Percentiles rank a stretch among this genome's conserved stretches.
These are phyloP conservation scores for Boletus bicolor DNA, from an alignment of 768 basidiomycete genomes.

Conservation along the genomic window DNA sequence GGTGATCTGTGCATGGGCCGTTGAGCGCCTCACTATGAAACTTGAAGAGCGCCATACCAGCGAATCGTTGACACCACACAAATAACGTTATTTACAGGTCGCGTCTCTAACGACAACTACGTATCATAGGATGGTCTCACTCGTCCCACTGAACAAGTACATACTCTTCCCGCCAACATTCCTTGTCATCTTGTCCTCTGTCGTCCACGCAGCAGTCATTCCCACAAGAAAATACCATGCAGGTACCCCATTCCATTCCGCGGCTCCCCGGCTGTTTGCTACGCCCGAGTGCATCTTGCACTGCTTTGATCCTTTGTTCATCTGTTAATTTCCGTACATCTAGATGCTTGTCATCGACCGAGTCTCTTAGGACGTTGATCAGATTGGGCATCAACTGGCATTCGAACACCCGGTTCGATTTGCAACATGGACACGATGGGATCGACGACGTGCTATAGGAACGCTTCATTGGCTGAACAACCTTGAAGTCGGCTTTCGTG, in stretches of 20 bases:
- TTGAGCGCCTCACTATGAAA: slow-evolving; percentile 22
- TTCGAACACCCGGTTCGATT: slow-evolving; percentile 73
- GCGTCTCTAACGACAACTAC: slow-evolving; percentile 1
- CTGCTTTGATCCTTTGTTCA: slow-evolving; percentile 62
- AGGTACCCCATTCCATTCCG: slow-evolving; percentile 95
- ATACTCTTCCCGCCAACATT: slow-evolving; percentile 68
- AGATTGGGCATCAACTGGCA: slow-evolving; percentile 94
- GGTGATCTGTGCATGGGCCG: slow-evolving; percentile 24
- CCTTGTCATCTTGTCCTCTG: slow-evolving; percentile 37
- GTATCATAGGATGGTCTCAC: slow-evolving; percentile 23
- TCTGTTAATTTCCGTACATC: slow-evolving; percentile 47
- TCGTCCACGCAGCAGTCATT: slow-evolving; percentile 65
- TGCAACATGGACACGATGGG: slow-evolving; percentile 67
- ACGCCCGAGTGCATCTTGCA: slow-evolving; percentile 54
- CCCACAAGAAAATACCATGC: slow-evolving; percentile 84
- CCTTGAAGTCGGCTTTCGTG: slow-evolving; percentile 60
- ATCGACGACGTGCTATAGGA: slow-evolving; percentile 54
- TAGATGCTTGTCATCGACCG: slow-evolving; percentile 16
- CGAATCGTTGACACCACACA: slow-evolving; percentile 6
- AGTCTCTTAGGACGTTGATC: slow-evolving; percentile 65
- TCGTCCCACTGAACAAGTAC: slow-evolving; percentile 78
- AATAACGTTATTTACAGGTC: slow-evolving; percentile 24
- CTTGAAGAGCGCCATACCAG: slow-evolving; percentile 4
- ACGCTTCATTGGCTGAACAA: slow-evolving; percentile 42
- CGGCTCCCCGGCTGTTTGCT: slow-evolving; percentile 41